These are phyloP conservation scores for Phialophora macrospora DNA, from an alignment of 2,329 filamentous ascomycete genomes.

Conservation along the genomic window DNA sequence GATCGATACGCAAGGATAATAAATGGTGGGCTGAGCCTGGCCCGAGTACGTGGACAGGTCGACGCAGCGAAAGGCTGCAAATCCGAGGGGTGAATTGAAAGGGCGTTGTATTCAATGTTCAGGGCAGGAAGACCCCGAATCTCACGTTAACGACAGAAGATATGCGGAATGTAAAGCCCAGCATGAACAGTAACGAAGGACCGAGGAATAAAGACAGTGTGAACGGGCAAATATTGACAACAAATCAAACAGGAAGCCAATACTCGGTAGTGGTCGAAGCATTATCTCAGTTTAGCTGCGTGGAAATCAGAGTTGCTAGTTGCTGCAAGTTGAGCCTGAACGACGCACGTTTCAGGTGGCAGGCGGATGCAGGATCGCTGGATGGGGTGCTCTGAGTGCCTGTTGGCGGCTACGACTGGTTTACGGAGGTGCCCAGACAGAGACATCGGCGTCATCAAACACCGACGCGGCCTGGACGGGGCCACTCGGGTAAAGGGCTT, in stretches of 20 bases:
- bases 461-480: not conserved
- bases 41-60: slow-evolving; percentile 16
- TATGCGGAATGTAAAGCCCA: not conserved
- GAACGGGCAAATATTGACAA: not conserved
- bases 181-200: slow-evolving; percentile 25
- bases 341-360: not conserved
- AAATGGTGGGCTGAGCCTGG: slow-evolving; percentile 3
- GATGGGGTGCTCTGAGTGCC: not conserved
- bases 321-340: not conserved
- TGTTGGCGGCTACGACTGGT: not conserved
- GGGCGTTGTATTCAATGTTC: not conserved
- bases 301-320: slow-evolving; percentile 6
- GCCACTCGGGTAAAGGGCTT: not conserved
- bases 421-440: slow-evolving; percentile 3
- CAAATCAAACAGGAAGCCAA: not conserved
- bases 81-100: not conserved
- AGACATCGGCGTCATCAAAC: slow-evolving; percentile 1
- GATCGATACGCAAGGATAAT: slow-evolving; percentile 14
- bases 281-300: not conserved
- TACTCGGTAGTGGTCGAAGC: not conserved
- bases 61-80: slow-evolving; percentile 6
- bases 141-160: slow-evolving; percentile 1
- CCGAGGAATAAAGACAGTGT: slow-evolving; percentile 1
- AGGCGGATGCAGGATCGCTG: not conserved
- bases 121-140: not conserved